A percentile compares a stretch with the other conserved stretches of the same genome.
These are phyloP conservation scores for Penicillium subrubescens DNA, from an alignment of 495 filamentous ascomycete genomes.

Conservation along the genomic window DNA sequence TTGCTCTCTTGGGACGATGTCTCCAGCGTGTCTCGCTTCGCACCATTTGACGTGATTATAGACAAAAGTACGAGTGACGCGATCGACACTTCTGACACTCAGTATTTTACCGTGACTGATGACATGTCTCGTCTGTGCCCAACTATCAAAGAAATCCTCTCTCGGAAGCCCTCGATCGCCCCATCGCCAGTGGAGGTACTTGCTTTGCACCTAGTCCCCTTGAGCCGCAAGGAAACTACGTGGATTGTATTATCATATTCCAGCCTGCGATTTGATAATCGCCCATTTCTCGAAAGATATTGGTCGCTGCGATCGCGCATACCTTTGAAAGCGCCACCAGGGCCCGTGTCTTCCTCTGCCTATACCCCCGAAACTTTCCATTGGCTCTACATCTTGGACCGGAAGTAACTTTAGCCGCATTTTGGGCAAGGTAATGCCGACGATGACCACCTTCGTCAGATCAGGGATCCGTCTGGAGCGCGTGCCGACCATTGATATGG, in stretches of 20 bases:
- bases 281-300: conserved; percentile 24
- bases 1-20: conserved; percentile 41
- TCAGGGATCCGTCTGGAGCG: background rate
- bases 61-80: conserved; percentile 51
- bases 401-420: conserved; percentile 22
- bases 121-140: conserved; percentile 27
- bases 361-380: conserved; percentile 43
- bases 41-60: conserved; percentile 42
- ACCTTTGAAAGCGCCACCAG: conserved; percentile 41
- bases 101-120: conserved; percentile 13
- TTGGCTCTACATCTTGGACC: conserved; percentile 44
- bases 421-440: background rate
- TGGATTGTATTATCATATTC: conserved; percentile 47
- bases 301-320: conserved; percentile 40
- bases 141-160: conserved; percentile 20
- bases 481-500: background rate
- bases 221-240: conserved; percentile 33
- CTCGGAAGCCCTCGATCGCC: conserved; percentile 2
- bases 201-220: conserved; percentile 38
- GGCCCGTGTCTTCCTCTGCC: conserved; percentile 32
- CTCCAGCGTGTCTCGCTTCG: conserved; percentile 23
- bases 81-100: conserved; percentile 36
- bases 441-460: background rate
- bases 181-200: conserved; percentile 42
- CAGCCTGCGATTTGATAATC: conserved; percentile 37